Evolutionary conservation across 2,329 filamentous ascomycete genomes (phyloP), one percentile per base, ranked within the genome.

Genomic region (Paraphaeosphaeria sporulosa): DNA sequence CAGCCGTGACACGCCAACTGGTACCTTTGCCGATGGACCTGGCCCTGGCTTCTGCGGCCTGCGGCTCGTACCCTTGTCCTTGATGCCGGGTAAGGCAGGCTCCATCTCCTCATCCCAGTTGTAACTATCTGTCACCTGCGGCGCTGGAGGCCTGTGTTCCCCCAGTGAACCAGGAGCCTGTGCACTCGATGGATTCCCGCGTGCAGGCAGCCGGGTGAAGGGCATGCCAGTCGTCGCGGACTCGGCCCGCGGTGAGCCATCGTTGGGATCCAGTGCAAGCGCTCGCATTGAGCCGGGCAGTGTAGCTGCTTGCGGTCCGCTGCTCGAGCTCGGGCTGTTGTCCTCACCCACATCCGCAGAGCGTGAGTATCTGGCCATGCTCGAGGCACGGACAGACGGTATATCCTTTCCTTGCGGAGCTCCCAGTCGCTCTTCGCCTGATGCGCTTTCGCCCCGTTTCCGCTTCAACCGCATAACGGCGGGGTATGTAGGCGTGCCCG

Each of bases 1-100:
- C 59, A 99, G 82, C 65, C 93, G 87, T n/a, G 94, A 96, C 6
- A 95, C 84, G 0, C 95, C 95, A 1, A 98, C 94, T 3, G 93
- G 88, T 2, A 98, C 89, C 59, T 90, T 88, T 5, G 80, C 81
- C 52, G 73, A 78, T 1, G 80, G 81, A 0, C 76, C 75, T 17
- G 68, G 60, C 55, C 72, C 69, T 10, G 65, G 63, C 51, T 70
- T 69, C n/a, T 68, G 65, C 6, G 61, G 51, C 12, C 27, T 64
- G n/a, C 60, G 71, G 10, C 61, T 66, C 1, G 67, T 64, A 4
- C 63, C 68, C 57, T 75, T 74, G 53, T 74, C 70, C 52, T 76
- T 78, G 44, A 58, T 63, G 8, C 63, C 64, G 23, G 72, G 65
- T 10, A 76, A 55, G 15, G 72, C 73, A 53, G 73, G 64, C 40